A percentile compares a stretch with the other conserved stretches of the same genome.
These are phyloP conservation scores for Dryadomyces quercus-mongolicae DNA, from an alignment of 2,329 filamentous ascomycete genomes.

Conservation along the genomic window DNA sequence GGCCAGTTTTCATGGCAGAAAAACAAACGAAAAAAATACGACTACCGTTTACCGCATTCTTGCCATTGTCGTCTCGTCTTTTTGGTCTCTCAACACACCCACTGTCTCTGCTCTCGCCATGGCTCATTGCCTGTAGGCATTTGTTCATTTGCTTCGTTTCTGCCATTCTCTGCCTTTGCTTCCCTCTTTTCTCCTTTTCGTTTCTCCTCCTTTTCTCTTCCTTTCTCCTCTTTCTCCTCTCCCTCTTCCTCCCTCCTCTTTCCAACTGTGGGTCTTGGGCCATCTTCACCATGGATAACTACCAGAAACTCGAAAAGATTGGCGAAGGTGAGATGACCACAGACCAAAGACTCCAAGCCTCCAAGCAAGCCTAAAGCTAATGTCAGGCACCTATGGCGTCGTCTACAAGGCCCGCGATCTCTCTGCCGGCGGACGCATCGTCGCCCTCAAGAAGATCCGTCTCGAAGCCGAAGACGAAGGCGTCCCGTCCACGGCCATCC, in stretches of 20 bases:
- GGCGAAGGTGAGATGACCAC: slow-evolving; percentile 75
- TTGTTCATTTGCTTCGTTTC: too few relatives aligned
- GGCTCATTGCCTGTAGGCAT: background rate
- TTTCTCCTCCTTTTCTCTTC: background rate
- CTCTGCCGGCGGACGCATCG: slow-evolving; percentile 64
- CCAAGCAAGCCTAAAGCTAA: too few relatives aligned
- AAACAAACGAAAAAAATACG: background rate
- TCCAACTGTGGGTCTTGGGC: too few relatives aligned
- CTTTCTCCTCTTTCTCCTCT: background rate
- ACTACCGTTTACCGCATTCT: background rate
- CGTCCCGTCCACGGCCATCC: slow-evolving; percentile 79
- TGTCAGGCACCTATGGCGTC: slow-evolving; percentile 78
- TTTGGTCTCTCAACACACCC: too few relatives aligned
- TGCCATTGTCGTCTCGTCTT: too few relatives aligned
- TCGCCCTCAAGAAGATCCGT: slow-evolving; percentile 85
- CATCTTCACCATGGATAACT: slow-evolving; percentile 62
- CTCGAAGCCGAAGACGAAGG: slow-evolving; percentile 87
- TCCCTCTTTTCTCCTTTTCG: background rate
- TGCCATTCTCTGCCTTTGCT: too few relatives aligned
- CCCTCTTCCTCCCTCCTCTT: background rate
- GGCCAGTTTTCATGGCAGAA: background rate
- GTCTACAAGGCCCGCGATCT: slow-evolving; percentile 86
- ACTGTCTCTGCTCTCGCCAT: background rate
- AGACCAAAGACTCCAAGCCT: too few relatives aligned
- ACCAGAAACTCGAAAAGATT: slow-evolving; percentile 87